Evolutionary conservation across 768 basidiomycete species (phyloP).

Genomic region (Mycena galericulata): DNA sequence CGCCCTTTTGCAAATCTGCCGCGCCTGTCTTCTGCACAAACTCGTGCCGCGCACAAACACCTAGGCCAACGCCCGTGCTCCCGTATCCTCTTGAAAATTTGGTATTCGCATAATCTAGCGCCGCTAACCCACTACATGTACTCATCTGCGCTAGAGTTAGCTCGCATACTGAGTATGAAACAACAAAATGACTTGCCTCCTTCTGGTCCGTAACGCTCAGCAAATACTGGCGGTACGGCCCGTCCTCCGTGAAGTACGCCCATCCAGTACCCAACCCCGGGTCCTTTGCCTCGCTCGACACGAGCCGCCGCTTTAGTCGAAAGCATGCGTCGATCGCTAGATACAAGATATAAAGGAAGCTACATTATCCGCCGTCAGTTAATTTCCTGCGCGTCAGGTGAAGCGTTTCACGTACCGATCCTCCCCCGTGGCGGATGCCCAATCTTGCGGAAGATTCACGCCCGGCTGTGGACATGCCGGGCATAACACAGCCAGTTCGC

Average conservation of each 20-base stretch:
- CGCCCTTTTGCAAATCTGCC: slow-evolving; percentile 47
- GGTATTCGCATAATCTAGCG: slow-evolving; percentile 30
- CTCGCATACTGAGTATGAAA: too few species aligned
- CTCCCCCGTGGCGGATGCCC: slow-evolving; percentile 34
- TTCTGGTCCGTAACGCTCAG: slow-evolving; percentile 16
- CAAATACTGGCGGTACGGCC: slow-evolving; percentile 32
- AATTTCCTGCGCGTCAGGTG: too few species aligned
- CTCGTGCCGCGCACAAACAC: slow-evolving; percentile 42
- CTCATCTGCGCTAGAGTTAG: too few species aligned
- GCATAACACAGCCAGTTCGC: slow-evolving; percentile 45
- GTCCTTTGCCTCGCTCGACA: slow-evolving; percentile 4
- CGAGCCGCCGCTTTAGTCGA: slow-evolving; percentile 31
- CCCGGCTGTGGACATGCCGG: slow-evolving; percentile 50
- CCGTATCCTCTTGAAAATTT: slow-evolving; percentile 40
- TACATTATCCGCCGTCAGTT: too few species aligned
- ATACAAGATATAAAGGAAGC: slow-evolving; percentile 8
- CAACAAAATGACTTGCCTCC: too few species aligned
- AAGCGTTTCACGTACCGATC: too few species aligned
- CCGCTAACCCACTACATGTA: slow-evolving; percentile 41
- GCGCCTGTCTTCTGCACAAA: slow-evolving; percentile 38
- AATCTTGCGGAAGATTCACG: slow-evolving; percentile 43
- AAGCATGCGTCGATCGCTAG: slow-evolving; percentile 41
- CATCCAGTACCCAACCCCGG: not conserved
- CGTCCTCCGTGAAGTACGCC: slow-evolving; percentile 18
- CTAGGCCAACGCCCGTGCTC: slow-evolving; percentile 38